Base-by-base conservation (phyloP, 345 rosid species). In the Arabidopsis thaliana region DNA sequence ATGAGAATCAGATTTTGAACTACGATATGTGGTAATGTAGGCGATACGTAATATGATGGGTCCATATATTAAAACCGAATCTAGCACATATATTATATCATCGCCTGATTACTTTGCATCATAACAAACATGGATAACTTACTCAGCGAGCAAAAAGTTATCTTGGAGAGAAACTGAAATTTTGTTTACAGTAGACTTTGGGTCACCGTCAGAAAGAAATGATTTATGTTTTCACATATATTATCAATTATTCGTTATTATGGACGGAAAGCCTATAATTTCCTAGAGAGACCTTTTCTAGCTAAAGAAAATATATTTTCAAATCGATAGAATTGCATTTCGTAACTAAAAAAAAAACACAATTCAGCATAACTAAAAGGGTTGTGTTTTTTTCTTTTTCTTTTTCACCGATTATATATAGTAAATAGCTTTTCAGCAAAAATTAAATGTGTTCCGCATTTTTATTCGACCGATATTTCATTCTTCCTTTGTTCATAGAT, bases 381-480 rank as follows among this genome's bases (percentile, higher is more conserved):
- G 5, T 4, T 42, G 6, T 12, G 5, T 12, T 12, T 12, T 38
- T n/a, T 12, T 5, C 0, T 28, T 28, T 28, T 28, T 23, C 11
- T 24, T 4, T 61, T 13, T 23, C 48, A 71, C 46, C 46, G 24
- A 45, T 36, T 58, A 33, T 14, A 8, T 58, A 33, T 14, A 8
- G 44, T 14, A 45, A 14, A 36, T 36, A 36, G 24, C 32, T 4
- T n/a, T 56, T 33, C 6, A 5, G 41, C 12, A 6, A 28, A 30
- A 48, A 33, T 3, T 65, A 49, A 36, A 37, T 36, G n/a, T 66
- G 36, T 40, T 51, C 53, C 38, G 46, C 38, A 73, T 6, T 24
- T 56, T 65, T 55, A 59, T 46, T 57, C 72, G 72, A 74, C 72
- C 59, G 25, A 74, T 14, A 58, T 65, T 46, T 65, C 72, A 74